Percentiles rank a stretch among this genome's conserved stretches.
Evolutionary conservation across 495 filamentous ascomycete species (phyloP).

Genomic region (Tricharina praecox): DNA sequence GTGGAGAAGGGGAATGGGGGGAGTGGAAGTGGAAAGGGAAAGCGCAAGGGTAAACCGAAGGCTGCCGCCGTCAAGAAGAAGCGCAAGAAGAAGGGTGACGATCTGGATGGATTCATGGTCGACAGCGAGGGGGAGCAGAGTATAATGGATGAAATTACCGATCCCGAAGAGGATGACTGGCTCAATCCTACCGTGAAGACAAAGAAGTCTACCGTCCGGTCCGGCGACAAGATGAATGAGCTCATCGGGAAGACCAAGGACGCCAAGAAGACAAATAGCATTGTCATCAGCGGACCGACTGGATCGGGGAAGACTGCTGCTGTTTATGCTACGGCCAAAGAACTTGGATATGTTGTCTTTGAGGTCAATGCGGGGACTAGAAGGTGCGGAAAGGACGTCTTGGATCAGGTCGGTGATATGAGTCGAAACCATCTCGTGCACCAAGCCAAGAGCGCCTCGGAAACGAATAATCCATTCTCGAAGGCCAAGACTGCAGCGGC

Average conservation of each 20-base stretch:
- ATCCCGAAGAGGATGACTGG: slow-evolving; percentile 41
- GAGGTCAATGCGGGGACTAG: slow-evolving; percentile 77
- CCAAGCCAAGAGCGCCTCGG: slow-evolving; percentile 28
- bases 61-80: slow-evolving; percentile 40
- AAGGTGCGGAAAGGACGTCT: slow-evolving; percentile 72
- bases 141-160: slow-evolving; percentile 57
- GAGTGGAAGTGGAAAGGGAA: slow-evolving; percentile 7
- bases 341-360: slow-evolving; percentile 86
- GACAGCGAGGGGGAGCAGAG: slow-evolving; percentile 65
- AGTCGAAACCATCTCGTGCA: slow-evolving; percentile 82
- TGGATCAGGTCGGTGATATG: slow-evolving; percentile 92
- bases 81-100: slow-evolving; percentile 47
- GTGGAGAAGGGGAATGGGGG: slow-evolving; percentile 3
- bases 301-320: slow-evolving; percentile 91
- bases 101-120: slow-evolving; percentile 72
- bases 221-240: slow-evolving; percentile 33
- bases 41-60: slow-evolving; percentile 31
- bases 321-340: slow-evolving; percentile 86
- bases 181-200: slow-evolving; percentile 28
- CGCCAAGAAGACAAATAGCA: slow-evolving; percentile 37
- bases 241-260: slow-evolving; percentile 31
- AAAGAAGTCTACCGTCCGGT: slow-evolving; percentile 48
- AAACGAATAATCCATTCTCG: slow-evolving; percentile 70
- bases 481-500: slow-evolving; percentile 17
- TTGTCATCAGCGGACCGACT: slow-evolving; percentile 73